phyloP scores from a whole-genome alignment of 192 early-diverging fungal species.

The Entomortierella chlamydospora region DNA sequence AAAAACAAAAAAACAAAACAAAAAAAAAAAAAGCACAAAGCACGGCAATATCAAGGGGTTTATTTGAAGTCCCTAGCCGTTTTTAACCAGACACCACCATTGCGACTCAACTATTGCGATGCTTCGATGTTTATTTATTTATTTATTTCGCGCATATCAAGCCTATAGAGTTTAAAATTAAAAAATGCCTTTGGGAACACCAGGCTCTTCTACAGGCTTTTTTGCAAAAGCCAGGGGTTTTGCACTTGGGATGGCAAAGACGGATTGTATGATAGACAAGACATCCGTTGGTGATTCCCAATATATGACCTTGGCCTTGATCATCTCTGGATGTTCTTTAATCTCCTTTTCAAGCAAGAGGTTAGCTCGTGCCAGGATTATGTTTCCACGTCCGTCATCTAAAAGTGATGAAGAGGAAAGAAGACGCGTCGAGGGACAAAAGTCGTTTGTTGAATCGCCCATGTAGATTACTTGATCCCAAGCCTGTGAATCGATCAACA shows the following conservation, averaged over 20 bases:
- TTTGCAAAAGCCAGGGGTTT: not conserved
- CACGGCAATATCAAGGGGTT: not conserved
- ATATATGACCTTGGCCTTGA: conserved; percentile 38
- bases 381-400: conserved; percentile 12
- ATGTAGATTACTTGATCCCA: conserved; percentile 61
- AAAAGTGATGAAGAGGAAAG: conserved; percentile 6
- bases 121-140: too few species aligned
- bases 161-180: too few species aligned
- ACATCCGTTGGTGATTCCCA: conserved; percentile 30
- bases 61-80: too few species aligned
- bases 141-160: too few species aligned
- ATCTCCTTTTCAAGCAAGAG: conserved; percentile 32
- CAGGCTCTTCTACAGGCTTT: not conserved
- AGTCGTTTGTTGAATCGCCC: conserved; percentile 67
- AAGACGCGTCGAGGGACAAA: conserved; percentile 62
- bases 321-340: conserved; percentile 14
- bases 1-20: not conserved
- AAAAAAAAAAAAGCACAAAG: conserved; percentile 1
- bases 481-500: conserved; percentile 21
- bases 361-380: conserved; percentile 26
- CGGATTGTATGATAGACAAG: not conserved
- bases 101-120: too few species aligned
- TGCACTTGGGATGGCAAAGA: not conserved
- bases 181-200: not conserved
- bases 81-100: too few species aligned